These are phyloP conservation scores for Pythium diclinum DNA, from an alignment of 352 stramenopile genomes.

Conservation along the genomic window DNA sequence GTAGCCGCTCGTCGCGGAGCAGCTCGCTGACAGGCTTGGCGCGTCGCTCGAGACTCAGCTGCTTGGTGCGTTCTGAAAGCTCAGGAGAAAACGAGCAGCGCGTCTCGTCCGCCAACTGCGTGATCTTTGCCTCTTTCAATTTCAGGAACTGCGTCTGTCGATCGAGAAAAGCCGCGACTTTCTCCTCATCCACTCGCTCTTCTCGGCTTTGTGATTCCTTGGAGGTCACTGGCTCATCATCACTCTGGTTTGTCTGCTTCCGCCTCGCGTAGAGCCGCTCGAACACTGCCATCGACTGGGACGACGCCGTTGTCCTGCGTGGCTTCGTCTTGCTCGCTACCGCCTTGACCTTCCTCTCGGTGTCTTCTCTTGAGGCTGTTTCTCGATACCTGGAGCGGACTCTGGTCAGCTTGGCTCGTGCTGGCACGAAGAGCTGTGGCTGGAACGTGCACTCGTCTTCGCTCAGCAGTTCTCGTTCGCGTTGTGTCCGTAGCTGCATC, in stretches of 20 bases:
- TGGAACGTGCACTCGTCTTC: conserved; percentile 38
- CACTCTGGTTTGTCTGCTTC: background rate
- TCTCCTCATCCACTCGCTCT: background rate
- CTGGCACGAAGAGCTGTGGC: conserved; percentile 23
- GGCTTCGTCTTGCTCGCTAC: background rate
- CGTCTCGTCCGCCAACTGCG: background rate
- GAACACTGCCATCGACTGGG: conserved; percentile 6
- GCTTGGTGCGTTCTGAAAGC: conserved; percentile 11
- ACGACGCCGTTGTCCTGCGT: background rate
- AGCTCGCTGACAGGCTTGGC: conserved; percentile 17
- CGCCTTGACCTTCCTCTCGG: background rate
- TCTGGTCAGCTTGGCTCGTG: background rate
- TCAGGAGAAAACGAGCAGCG: conserved; percentile 21
- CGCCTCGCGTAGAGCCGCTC: conserved; percentile 13
- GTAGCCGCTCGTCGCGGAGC: conserved; percentile 6
- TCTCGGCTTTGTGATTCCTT: background rate
- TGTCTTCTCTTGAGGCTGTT: background rate
- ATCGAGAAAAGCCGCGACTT: conserved; percentile 11
- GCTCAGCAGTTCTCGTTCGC: conserved; percentile 31
- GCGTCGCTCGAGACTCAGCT: conserved; percentile 6
- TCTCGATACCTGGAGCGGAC: conserved; percentile 11
- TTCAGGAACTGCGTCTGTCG: conserved; percentile 15
- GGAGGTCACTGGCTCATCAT: background rate
- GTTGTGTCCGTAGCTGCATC: conserved; percentile 23
- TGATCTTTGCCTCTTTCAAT: conserved; percentile 13